Evolutionary conservation across 1,284 basidiomycete genomes (phyloP).

Genomic region (Vanrija humicola): DNA sequence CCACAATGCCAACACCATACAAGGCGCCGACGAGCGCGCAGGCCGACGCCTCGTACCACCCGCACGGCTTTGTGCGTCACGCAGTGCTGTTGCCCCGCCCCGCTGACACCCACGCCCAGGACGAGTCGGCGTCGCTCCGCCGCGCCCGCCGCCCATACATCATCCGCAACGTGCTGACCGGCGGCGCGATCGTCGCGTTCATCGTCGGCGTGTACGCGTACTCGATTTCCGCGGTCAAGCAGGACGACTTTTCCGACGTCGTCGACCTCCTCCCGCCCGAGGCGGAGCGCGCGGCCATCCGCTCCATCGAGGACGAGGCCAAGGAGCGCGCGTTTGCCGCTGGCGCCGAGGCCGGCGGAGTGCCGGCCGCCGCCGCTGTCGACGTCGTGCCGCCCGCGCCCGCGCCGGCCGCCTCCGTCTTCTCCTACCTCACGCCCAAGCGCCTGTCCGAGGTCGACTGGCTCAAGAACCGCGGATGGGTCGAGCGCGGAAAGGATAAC

Average conservation of each 20-base stretch:
- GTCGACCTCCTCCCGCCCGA: constrained; percentile 46
- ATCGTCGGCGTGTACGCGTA: constrained; percentile 84
- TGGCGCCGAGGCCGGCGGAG: too few relatives aligned
- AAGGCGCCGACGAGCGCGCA: not conserved
- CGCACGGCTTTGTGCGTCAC: constrained; percentile 17
- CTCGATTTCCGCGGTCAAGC: constrained; percentile 87
- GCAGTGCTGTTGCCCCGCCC: too few relatives aligned
- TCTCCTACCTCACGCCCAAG: constrained; percentile 18
- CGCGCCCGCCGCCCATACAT: constrained; percentile 83
- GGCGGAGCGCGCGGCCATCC: constrained; percentile 36
- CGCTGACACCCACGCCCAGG: constrained; percentile 49
- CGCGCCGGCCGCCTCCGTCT: not conserved
- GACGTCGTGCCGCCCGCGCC: not conserved
- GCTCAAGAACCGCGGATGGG: constrained; percentile 29
- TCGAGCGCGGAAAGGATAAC: constrained; percentile 31
- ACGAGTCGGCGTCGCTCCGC: constrained; percentile 77
- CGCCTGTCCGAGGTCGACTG: constrained; percentile 36
- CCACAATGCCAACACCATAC: too few relatives aligned
- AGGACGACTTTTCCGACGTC: constrained; percentile 69
- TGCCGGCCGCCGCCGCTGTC: not conserved
- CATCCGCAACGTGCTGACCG: constrained; percentile 73
- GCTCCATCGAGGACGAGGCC: constrained; percentile 48
- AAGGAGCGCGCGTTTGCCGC: not conserved
- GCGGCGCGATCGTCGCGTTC: constrained; percentile 67
- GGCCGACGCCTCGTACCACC: constrained; percentile 26